Base-by-base conservation (phyloP, 805 yeast genomes). In the Lipomyces yamanashiensis region DNA sequence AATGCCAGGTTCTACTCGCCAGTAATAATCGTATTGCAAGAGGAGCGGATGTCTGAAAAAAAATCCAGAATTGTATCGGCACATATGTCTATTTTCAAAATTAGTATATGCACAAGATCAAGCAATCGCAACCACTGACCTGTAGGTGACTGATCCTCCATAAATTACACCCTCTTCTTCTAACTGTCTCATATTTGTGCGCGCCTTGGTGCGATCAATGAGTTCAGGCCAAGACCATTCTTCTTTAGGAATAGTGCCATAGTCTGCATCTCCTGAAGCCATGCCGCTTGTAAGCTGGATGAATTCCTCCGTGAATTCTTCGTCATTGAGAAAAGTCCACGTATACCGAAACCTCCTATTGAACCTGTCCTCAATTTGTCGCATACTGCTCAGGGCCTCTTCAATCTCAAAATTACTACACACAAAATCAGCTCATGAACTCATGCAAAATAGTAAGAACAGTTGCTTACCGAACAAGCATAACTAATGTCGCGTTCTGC, bases 281-380 rank as follows among this genome's bases (percentile, higher is more conserved):
- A 91, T 77, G 12, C 88, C 82, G 1, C 83, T 67, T 13, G 96
- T 89, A 36, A 85, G 82, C 34, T 78, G 77, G 71, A 85, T 90
- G 76, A 95, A 93, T 71, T 90, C 95, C 1, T 90, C 92, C 57
- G 85, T 81, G 77, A 93, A 95, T 54, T 83, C 87, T 62, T 87
- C 91, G 74, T 93, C 97, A 76, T 93, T 93, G 71, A 93, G 81
- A 76, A 93, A 95, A 34, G 92, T 95, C 98, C 98, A 93, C 71
- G 96, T 98, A 74, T 93, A 93, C 67, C 89, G 82, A 78, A 78
- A 92, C 54, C 89, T 82, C 17, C 78, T 74, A 80, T 93, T 93
- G 81, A 95, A 93, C 67, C 97, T 81, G 75, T 92, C 98, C 77
- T 93, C 98, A 59, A 92, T 83, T 36, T 67, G 70, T 7, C 82